Evolutionary conservation across 805 yeast species (phyloP), one percentile per base, ranked within the genome.

Genomic region (Candida pseudoglaebosa): DNA sequence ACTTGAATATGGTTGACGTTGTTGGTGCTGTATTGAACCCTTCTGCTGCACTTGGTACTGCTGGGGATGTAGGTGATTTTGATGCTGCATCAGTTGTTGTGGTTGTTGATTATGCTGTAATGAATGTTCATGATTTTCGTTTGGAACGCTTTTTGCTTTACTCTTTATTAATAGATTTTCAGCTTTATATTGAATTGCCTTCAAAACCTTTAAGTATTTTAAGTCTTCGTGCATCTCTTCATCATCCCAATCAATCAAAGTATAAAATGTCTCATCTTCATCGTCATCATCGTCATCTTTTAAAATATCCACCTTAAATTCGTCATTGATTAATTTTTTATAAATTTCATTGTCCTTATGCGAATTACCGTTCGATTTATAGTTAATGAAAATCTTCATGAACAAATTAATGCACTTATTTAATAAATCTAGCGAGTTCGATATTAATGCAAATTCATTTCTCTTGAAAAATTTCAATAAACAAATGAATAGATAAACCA

Each of bases 151-250:
- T 13, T 10, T 38, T 16, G 9, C 22, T n/a, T 39, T 34, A 21
- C 21, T 15, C 37, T 29, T 32, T 16, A 5, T 29, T 16, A 45
- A 21, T 37, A 47, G 40, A 20, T 41, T 28, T 31, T 47, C 34
- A 44, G 51, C 55, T 42, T 66, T 69, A 48, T 69, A 67, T 51
- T 65, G 60, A 41, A 69, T 53, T 48, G 61, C 67, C 46, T 68
- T 68, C 45, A 68, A 53, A 5, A 65, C 62, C 37, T 66, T 67
- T 41, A 68, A 52, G 40, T 64, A 68, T 43, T 69, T 69, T 52
- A 67, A 59, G 45, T 68, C 73, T 46, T 69, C 74, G 44, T 67
- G 72, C 71, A 68, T 57, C 16, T 65, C 67, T 44, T 68, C 73
- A 41, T 69, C 73, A 42, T 69, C 74, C 74, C 74, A 68, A 47